Conservation (phyloP, 2,329 filamentous ascomycete genomes). For the Arthroderma uncinatum region DNA sequence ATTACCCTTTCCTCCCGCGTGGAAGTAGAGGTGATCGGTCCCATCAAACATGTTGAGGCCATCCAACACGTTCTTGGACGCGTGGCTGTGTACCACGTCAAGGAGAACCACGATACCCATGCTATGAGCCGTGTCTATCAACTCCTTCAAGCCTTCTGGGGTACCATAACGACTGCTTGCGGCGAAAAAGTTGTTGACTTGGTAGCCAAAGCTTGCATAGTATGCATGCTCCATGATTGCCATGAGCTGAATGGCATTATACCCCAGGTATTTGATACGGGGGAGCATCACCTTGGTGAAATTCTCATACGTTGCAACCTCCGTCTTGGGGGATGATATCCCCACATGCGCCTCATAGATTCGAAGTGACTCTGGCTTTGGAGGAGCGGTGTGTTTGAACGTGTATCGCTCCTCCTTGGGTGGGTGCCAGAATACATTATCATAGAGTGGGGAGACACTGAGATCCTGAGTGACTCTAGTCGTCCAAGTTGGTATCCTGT, state of each 20-base stretch:
- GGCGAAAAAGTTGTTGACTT: conserved; percentile 97
- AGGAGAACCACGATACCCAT: conserved; percentile 84
- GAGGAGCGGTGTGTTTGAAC: conserved; percentile 72
- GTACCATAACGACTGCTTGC: conserved; percentile 89
- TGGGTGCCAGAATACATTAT: conserved; percentile 95
- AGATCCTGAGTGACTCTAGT: conserved; percentile 93
- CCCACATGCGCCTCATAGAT: conserved; percentile 99
- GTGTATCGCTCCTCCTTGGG: conserved; percentile 62
- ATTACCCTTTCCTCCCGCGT: conserved; percentile 67
- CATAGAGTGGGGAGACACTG: conserved; percentile 78
- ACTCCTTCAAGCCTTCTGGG: conserved; percentile 90
- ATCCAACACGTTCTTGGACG: conserved; percentile 92
- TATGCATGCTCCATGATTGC: conserved; percentile 99
- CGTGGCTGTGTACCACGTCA: conserved; percentile 95
- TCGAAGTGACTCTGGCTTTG: conserved; percentile 73
- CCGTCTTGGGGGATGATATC: conserved; percentile 82
- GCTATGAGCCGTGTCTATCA: conserved; percentile 87
- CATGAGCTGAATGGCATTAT: conserved; percentile 98
- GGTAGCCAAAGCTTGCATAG: conserved; percentile 97
- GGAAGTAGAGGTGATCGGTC: conserved; percentile 92
- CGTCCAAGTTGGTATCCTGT: conserved; percentile 92
- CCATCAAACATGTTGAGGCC: conserved; percentile 94
- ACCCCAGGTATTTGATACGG: conserved; percentile 77
- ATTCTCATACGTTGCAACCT: conserved; percentile 90
- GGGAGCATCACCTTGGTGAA: conserved; percentile 89